A percentile compares a stretch with the other conserved stretches of the same genome.
phyloP scores from a whole-genome alignment of 2,329 filamentous ascomycete genomes.

The Alternaria longipes region DNA sequence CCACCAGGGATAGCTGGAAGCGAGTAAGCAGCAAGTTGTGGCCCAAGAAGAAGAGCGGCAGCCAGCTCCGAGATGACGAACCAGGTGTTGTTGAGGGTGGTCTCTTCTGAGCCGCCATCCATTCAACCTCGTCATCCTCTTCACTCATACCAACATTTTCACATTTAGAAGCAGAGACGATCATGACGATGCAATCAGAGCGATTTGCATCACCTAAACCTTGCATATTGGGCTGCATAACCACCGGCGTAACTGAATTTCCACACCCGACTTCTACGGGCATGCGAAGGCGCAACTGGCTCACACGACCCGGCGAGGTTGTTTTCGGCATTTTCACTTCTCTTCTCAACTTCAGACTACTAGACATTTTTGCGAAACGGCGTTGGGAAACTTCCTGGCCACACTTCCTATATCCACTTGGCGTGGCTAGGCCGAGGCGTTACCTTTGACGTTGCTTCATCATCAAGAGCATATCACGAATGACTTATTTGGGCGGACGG shows the following conservation, averaged over 20 bases:
- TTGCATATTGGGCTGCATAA: slow-evolving; percentile 48
- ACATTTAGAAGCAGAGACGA: slow-evolving; percentile 34
- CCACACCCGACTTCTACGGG: slow-evolving; percentile 20
- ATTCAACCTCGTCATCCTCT: background rate
- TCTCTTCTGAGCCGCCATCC: slow-evolving; percentile 35
- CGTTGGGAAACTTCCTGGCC: slow-evolving; percentile 34
- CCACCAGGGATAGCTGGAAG: slow-evolving; percentile 53
- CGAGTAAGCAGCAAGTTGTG: slow-evolving; percentile 54
- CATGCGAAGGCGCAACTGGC: slow-evolving; percentile 47
- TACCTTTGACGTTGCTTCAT: slow-evolving; percentile 10
- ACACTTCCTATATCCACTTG: slow-evolving; percentile 27
- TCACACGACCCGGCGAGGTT: slow-evolving; percentile 39
- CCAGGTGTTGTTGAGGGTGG: slow-evolving; percentile 48
- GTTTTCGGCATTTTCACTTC: slow-evolving; percentile 21
- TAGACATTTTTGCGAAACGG: slow-evolving; percentile 33
- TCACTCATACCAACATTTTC: slow-evolving; percentile 10
- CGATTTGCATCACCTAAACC: slow-evolving; percentile 40
- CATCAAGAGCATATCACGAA: slow-evolving; percentile 31
- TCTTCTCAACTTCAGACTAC: slow-evolving; percentile 13
- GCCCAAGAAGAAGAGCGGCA: slow-evolving; percentile 52
- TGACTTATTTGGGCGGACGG: slow-evolving; percentile 25
- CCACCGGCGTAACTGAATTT: slow-evolving; percentile 42
- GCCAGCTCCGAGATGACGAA: slow-evolving; percentile 49
- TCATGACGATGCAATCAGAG: slow-evolving; percentile 46
- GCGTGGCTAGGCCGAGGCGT: slow-evolving; percentile 16